Percentiles rank a stretch among this genome's conserved stretches.
These are phyloP conservation scores for Pythium oligandrum DNA, from an alignment of 352 stramenopile genomes.

Conservation along the genomic window DNA sequence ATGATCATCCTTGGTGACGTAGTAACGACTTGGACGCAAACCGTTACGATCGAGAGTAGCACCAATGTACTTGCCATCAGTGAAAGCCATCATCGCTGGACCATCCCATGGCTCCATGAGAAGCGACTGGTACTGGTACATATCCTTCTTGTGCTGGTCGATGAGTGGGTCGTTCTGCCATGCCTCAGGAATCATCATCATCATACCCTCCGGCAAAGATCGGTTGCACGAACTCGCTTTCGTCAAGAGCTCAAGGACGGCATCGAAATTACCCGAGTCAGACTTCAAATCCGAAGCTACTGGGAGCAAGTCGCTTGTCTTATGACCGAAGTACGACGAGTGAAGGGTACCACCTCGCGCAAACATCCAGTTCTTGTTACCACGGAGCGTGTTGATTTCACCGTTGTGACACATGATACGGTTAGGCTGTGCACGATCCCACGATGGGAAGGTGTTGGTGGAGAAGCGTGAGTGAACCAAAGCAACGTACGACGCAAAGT, in stretches of 20 bases:
- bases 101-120: constrained; percentile 98
- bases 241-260: constrained; percentile 92
- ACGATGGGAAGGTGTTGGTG: constrained; percentile 98
- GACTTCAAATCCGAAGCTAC: constrained; percentile 94
- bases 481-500: constrained; percentile 92
- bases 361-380: constrained; percentile 98
- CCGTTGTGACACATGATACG: constrained; percentile 98
- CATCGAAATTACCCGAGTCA: constrained; percentile 96
- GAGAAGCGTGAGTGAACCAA: constrained; percentile 96
- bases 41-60: constrained; percentile 96
- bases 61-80: constrained; percentile 93
- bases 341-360: constrained; percentile 88
- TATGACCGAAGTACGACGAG: constrained; percentile 89
- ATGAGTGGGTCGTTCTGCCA: constrained; percentile 95
- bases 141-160: constrained; percentile 90
- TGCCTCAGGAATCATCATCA: constrained; percentile 98
- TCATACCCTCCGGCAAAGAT: constrained; percentile 92
- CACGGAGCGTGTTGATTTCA: constrained; percentile 97
- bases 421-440: constrained; percentile 94
- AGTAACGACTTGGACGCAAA: constrained; percentile 94
- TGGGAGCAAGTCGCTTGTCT: constrained; percentile 89
- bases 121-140: constrained; percentile 97
- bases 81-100: constrained; percentile 98
- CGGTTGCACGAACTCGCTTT: constrained; percentile 88
- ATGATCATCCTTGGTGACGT: constrained; percentile 96